A percentile compares a stretch with the other conserved stretches of the same genome.
Conservation (phyloP, 768 basidiomycete genomes). For the Lenzites betulinus region DNA sequence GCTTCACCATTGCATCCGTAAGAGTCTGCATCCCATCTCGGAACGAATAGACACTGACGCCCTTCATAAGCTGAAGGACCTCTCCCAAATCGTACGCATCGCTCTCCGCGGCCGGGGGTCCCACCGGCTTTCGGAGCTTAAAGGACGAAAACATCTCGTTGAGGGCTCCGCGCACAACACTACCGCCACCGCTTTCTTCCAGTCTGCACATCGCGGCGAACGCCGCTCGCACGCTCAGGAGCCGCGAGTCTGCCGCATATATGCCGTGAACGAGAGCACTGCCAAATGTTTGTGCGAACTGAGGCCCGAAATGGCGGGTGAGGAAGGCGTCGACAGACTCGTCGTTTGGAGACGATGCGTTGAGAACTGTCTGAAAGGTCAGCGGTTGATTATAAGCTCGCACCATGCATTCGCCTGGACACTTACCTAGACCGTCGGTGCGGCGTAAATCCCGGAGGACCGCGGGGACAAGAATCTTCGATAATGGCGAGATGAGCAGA, state of each 20-base stretch:
- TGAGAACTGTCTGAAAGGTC: conserved; percentile 3
- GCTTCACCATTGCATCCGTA: conserved; percentile 51
- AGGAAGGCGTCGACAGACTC: conserved; percentile 84
- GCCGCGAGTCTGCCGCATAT: conserved; percentile 83
- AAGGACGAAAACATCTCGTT: conserved; percentile 14
- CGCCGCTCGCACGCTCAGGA: conserved; percentile 72
- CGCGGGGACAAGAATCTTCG: conserved; percentile 51
- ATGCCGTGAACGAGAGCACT: conserved; percentile 90
- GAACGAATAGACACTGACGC: conserved; percentile 82
- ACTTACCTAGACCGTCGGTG: conserved; percentile 2
- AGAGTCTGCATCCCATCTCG: conserved; percentile 73
- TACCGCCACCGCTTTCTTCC: conserved; percentile 68
- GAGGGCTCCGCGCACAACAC: conserved; percentile 64
- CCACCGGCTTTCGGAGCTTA: neutral
- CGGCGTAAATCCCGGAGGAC: conserved; percentile 60
- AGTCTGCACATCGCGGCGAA: conserved; percentile 76
- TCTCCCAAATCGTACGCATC: conserved; percentile 52
- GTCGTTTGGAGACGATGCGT: conserved; percentile 43
- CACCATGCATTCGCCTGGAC: neutral
- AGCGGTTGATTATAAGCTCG: neutral
- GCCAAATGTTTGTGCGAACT: conserved; percentile 71
- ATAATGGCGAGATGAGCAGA: conserved; percentile 40
- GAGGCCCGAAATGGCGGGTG: conserved; percentile 66
- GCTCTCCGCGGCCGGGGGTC: conserved; percentile 10
- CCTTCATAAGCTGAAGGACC: conserved; percentile 48